These are phyloP conservation scores for Ascomycota sp. DNA, from an alignment of 2,329 filamentous ascomycete species.

Conservation along the genomic window DNA sequence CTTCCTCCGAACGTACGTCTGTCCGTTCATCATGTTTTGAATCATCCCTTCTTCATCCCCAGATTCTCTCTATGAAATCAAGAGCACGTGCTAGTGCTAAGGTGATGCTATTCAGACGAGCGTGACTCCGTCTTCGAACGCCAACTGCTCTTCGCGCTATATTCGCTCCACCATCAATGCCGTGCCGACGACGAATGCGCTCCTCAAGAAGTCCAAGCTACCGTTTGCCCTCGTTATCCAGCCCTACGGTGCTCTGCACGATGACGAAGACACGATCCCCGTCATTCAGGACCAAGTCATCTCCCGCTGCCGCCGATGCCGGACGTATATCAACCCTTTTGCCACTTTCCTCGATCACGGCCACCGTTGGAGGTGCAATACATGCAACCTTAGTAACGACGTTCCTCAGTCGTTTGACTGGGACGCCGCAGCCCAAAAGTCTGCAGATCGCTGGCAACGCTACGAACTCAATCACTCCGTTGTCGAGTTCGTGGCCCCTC, in stretches of 20 bases:
- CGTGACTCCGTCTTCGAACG: slow-evolving; percentile 73
- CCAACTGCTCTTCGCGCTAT: slow-evolving; percentile 87
- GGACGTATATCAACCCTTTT: slow-evolving; percentile 95
- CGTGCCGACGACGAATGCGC: slow-evolving; percentile 74
- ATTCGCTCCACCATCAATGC: slow-evolving; percentile 90
- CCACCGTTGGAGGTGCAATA: slow-evolving; percentile 96
- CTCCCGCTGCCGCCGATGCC: slow-evolving; percentile 82
- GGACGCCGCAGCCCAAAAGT: slow-evolving; percentile 83
- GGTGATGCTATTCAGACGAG: slow-evolving; percentile 38
- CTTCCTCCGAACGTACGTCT: slow-evolving; percentile 72
- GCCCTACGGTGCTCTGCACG: slow-evolving; percentile 81
- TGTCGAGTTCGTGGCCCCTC: slow-evolving; percentile 90
- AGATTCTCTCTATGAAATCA: no score
- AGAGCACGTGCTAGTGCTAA: no score
- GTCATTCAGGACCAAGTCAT: slow-evolving; percentile 95
- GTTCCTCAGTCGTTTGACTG: slow-evolving; percentile 98
- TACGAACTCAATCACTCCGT: slow-evolving; percentile 91
- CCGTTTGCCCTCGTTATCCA: slow-evolving; percentile 93
- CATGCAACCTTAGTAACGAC: slow-evolving; percentile 97
- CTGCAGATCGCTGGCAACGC: slow-evolving; percentile 77
- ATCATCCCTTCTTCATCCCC: no score
- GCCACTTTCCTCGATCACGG: slow-evolving; percentile 93
- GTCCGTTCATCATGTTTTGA: no score
- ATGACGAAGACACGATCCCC: slow-evolving; percentile 76
- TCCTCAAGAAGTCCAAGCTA: slow-evolving; percentile 91